phyloP scores from a whole-genome alignment of 345 rosid species.

The Linum usitatissimum region DNA sequence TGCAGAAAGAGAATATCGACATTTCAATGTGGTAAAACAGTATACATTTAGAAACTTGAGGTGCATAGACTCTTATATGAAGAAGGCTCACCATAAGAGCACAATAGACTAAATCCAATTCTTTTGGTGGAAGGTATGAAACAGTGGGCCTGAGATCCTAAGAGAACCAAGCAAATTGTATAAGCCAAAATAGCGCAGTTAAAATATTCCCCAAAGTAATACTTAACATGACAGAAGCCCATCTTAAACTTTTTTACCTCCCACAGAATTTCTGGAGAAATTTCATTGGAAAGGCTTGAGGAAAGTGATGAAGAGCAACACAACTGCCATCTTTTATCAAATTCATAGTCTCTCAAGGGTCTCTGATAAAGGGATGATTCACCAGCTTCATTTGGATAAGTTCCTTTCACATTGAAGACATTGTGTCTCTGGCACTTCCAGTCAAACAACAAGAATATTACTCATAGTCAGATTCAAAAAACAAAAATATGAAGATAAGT shows the following conservation, averaged over 20 bases:
- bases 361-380: constrained; percentile 28
- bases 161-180: constrained; percentile 6
- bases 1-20: constrained; percentile 31
- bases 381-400: constrained; percentile 25
- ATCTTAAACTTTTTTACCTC: constrained; percentile 47
- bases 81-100: constrained; percentile 58
- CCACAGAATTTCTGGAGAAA: constrained; percentile 82
- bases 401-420: constrained; percentile 33
- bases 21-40: constrained; percentile 13
- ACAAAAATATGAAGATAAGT: not conserved
- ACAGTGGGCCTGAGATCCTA: constrained; percentile 59
- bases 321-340: constrained; percentile 44
- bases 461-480: not conserved
- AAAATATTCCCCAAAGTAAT: constrained; percentile 11
- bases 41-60: not conserved
- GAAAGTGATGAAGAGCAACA: constrained; percentile 37
- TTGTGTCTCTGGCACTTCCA: constrained; percentile 37
- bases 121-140: constrained; percentile 68
- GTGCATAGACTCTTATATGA: constrained; percentile 1
- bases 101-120: constrained; percentile 65
- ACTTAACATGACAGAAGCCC: not conserved
- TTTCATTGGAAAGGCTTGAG: constrained; percentile 28
- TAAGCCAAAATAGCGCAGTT: constrained; percentile 3
- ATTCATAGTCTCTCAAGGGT: constrained; percentile 32
- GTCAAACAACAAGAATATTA: not conserved